Conservation (phyloP, 306 rosid species). For the Sesbania bispinosa region DNA sequence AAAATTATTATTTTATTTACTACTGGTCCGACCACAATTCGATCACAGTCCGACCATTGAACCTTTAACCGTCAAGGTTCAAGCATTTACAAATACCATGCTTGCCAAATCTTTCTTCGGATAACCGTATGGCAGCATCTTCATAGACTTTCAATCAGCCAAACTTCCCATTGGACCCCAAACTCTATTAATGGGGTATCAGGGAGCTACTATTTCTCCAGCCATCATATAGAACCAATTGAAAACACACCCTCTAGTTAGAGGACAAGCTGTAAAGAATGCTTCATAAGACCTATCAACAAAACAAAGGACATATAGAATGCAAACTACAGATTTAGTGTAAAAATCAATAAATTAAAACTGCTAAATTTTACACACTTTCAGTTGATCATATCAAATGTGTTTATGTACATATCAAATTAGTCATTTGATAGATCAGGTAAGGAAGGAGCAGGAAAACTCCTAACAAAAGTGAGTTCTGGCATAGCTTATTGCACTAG, state of each 20-base stretch:
- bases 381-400: background rate
- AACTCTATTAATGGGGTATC: background rate
- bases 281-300: background rate
- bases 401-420: slow-evolving; percentile 19
- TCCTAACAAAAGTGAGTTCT: background rate
- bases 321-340: background rate
- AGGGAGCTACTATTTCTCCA: background rate
- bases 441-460: slow-evolving; percentile 1
- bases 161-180: too few species aligned
- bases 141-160: background rate
- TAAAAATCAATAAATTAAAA: slow-evolving; percentile 1
- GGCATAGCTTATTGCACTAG: slow-evolving; percentile 15
- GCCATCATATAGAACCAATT: background rate
- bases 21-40: too few species aligned
- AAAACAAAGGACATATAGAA: background rate
- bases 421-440: background rate
- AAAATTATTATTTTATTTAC: too few species aligned
- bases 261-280: background rate
- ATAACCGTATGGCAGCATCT: too few species aligned
- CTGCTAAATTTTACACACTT: background rate
- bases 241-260: background rate
- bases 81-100: too few species aligned
- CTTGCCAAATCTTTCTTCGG: too few species aligned
- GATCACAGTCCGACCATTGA: too few species aligned
- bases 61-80: too few species aligned